phyloP scores from a whole-genome alignment of 2,329 filamentous ascomycete species.

The Neofusicoccum parvum region DNA sequence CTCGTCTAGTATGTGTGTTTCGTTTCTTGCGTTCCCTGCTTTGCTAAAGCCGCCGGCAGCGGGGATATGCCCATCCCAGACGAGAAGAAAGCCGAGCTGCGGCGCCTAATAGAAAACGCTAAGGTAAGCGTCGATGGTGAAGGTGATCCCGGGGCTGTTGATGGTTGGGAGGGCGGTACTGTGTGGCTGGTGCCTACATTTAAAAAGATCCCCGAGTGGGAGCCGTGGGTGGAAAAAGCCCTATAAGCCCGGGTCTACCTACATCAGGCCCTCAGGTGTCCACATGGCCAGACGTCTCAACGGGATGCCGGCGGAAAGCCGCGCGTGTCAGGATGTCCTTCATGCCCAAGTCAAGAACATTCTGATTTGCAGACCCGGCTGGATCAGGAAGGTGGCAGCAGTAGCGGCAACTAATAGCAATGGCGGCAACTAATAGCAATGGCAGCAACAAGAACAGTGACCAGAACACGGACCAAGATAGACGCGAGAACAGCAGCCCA shows the following conservation, averaged over 20 bases:
- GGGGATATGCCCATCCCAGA: slow-evolving; percentile 24
- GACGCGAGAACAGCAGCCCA: no score
- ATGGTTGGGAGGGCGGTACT: slow-evolving; percentile 38
- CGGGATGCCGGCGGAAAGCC: no score
- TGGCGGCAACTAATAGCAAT: no score
- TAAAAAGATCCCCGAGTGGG: slow-evolving; percentile 41
- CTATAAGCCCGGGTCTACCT: background rate
- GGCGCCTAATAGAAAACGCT: slow-evolving; percentile 27
- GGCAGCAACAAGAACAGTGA: no score
- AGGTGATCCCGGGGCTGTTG: slow-evolving; percentile 24
- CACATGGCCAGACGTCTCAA: no score
- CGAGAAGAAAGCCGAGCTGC: slow-evolving; percentile 28
- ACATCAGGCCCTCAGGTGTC: background rate
- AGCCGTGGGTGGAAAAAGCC: slow-evolving; percentile 9
- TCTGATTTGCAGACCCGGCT: no score
- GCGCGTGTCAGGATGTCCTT: no score
- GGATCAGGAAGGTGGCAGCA: no score
- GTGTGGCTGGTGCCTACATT: slow-evolving; percentile 45
- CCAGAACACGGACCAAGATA: no score
- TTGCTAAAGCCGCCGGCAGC: background rate
- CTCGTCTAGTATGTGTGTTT: slow-evolving; percentile 43
- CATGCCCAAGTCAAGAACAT: no score
- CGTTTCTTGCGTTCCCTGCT: background rate
- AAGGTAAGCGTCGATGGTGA: slow-evolving; percentile 30
- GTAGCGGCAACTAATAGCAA: no score